These are phyloP conservation scores for Ophiostoma populinum DNA, from an alignment of 2,329 filamentous ascomycete species.

Conservation along the genomic window DNA sequence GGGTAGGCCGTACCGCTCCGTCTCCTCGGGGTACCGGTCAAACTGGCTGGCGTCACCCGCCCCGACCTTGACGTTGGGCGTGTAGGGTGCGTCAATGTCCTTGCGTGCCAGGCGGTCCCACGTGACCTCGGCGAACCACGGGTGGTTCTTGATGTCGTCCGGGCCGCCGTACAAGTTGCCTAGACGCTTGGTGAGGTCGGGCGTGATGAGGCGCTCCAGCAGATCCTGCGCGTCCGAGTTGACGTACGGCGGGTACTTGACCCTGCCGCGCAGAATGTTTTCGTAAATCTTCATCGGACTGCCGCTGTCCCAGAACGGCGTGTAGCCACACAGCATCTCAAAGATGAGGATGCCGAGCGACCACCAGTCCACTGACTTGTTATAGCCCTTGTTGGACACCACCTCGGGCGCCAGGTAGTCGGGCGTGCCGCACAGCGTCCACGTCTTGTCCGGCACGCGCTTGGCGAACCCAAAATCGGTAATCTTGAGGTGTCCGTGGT, in stretches of 20 bases:
- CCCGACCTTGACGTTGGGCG: conserved; percentile 84
- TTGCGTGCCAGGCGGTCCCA: conserved; percentile 91
- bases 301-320: conserved; percentile 95
- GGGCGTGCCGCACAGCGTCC: conserved; percentile 93
- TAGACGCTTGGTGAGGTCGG: conserved; percentile 83
- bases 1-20: conserved; percentile 67
- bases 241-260: conserved; percentile 95
- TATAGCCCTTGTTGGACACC: conserved; percentile 98
- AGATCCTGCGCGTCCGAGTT: conserved; percentile 88
- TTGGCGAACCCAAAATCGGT: conserved; percentile 98
- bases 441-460: conserved; percentile 95
- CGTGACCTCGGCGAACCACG: conserved; percentile 94
- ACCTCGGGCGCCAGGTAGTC: conserved; percentile 97
- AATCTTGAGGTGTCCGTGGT: conserved; percentile 89
- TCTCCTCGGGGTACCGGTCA: conserved; percentile 94
- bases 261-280: conserved; percentile 87
- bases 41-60: conserved; percentile 94
- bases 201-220: conserved; percentile 80
- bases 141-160: conserved; percentile 83
- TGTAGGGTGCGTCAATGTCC: conserved; percentile 96
- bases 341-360: conserved; percentile 96
- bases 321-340: conserved; percentile 98
- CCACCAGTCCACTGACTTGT: conserved; percentile 99
- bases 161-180: conserved; percentile 86
- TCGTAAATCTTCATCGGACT: conserved; percentile 99